A percentile compares a stretch with the other conserved stretches of the same genome.
These are phyloP conservation scores for Vachellia pachyceras DNA, from an alignment of 306 rosid species.

Conservation along the genomic window DNA sequence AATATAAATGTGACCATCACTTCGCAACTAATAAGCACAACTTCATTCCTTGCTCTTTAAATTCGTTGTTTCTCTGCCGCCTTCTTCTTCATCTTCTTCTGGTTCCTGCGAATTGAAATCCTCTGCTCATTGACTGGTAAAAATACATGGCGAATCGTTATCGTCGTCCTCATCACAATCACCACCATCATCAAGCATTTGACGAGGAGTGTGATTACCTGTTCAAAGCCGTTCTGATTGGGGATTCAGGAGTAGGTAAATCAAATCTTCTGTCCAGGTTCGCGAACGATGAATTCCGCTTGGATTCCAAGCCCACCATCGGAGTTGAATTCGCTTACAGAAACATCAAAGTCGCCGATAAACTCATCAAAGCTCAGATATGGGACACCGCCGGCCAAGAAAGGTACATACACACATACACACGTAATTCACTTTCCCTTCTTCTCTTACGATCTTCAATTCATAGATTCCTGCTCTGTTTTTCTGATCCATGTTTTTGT, in stretches of 20 bases:
- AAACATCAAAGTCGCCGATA: slow-evolving; percentile 70
- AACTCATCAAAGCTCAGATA: slow-evolving; percentile 87
- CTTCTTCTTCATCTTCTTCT: neutral
- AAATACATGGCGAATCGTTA: slow-evolving; percentile 44
- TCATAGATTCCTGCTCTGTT: neutral
- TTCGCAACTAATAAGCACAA: neutral
- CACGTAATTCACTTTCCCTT: neutral
- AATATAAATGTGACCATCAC: slow-evolving; percentile 34
- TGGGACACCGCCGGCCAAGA: slow-evolving; percentile 99
- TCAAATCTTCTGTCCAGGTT: slow-evolving; percentile 86
- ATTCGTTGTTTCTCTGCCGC: neutral
- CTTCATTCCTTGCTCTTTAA: neutral
- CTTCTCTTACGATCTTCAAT: neutral
- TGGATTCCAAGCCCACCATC: slow-evolving; percentile 89
- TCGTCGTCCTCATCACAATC: neutral
- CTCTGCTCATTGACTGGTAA: neutral
- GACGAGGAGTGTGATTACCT: slow-evolving; percentile 93
- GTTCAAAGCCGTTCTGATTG: slow-evolving; percentile 79
- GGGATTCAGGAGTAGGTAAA: slow-evolving; percentile 95
- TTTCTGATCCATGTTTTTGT: neutral
- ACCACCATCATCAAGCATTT: slow-evolving; percentile 55
- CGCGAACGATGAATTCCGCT: slow-evolving; percentile 69
- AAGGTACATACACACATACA: slow-evolving; percentile 47
- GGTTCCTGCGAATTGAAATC: neutral
- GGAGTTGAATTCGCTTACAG: slow-evolving; percentile 96